phyloP scores from a whole-genome alignment of 331 rosid genomes.

The Malus hybrid region DNA sequence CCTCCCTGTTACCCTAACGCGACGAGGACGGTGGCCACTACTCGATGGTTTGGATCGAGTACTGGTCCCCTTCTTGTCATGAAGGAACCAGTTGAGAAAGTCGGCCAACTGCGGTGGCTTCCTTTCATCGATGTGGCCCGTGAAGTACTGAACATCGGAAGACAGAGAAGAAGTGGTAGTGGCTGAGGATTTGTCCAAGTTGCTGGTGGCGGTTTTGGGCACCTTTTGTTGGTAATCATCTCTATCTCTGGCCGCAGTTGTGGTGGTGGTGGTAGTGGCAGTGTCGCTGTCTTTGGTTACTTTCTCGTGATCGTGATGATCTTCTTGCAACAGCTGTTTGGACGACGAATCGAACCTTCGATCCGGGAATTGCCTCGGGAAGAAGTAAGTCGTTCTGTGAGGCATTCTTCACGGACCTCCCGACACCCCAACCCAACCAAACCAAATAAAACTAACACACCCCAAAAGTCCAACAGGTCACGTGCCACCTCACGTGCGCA shows the following conservation, averaged over 20 bases:
- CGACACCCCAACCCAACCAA: not conserved
- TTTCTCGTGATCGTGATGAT: slow-evolving; percentile 39
- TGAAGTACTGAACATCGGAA: not conserved
- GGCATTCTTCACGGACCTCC: slow-evolving; percentile 66
- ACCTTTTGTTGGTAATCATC: slow-evolving; percentile 3
- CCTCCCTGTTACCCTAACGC: slow-evolving; percentile 18
- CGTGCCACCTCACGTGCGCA: slow-evolving; percentile 19
- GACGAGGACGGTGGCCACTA: not conserved
- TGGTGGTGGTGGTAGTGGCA: not conserved
- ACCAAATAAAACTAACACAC: not conserved
- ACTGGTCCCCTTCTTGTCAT: slow-evolving; percentile 29
- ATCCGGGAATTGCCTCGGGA: slow-evolving; percentile 91
- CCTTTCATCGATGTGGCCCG: not conserved
- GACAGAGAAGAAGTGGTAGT: not conserved
- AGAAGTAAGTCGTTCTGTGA: slow-evolving; percentile 90
- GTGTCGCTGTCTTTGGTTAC: slow-evolving; percentile 38
- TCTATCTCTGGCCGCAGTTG: too few species aligned
- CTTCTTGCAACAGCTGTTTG: slow-evolving; percentile 22
- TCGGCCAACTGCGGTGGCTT: slow-evolving; percentile 46
- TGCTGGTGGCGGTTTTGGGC: not conserved
- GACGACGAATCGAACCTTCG: slow-evolving; percentile 35
- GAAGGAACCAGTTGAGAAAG: slow-evolving; percentile 51
- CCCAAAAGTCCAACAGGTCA: not conserved
- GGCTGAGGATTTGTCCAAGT: not conserved
- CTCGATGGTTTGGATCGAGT: slow-evolving; percentile 4